Evolutionary conservation across 1,284 basidiomycete genomes (phyloP), one percentile per base, ranked within the genome.

Genomic region (Rhodofomes roseus): DNA sequence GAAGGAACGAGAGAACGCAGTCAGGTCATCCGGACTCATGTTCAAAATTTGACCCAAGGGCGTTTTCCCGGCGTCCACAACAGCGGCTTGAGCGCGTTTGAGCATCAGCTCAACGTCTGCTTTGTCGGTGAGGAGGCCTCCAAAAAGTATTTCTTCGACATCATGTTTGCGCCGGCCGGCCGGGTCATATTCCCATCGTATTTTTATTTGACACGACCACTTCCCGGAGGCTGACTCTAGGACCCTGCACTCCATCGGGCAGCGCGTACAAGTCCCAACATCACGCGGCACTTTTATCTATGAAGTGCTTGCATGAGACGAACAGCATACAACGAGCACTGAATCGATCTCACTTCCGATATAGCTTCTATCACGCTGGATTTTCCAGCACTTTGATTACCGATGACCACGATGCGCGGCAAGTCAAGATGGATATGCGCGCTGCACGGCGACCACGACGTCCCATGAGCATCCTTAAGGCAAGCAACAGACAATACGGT

Each of bases 301-400:
- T n/a, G 11, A 4, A 11, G 34, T 18, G 31, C 37, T 55, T 39
- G 16, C 11, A 22, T n/a, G 14, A 55, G 14, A 29, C 8, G 36
- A 14, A 27, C 27, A 55, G 14, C 54, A 39, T 39, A 16, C 7
- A 37, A 54, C 27, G 58, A 27, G 51, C n/a, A 20, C 11, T 9
- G 4, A 18, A 18, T 12, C 44, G 12, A 31, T 69, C 77, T 46
- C 65, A 85, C 83, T 5, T 79, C 80, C 23, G 77, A 82, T 0
- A 84, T 79, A 0, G 80, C 81, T 60, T 85, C 84, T 0, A 84
- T 79, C 1, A 54, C 52, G 50, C 55, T 39, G 40, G 37, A 65
- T 76, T 57, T 64, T 79, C 82, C 82, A 0, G 84, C 63, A 37
- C 63, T 65, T 40, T 66, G 65, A 44, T 61, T 62, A 2, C 65